Base-by-base conservation (phyloP, 306 rosid species). In the Herpetospermum pedunculosum region DNA sequence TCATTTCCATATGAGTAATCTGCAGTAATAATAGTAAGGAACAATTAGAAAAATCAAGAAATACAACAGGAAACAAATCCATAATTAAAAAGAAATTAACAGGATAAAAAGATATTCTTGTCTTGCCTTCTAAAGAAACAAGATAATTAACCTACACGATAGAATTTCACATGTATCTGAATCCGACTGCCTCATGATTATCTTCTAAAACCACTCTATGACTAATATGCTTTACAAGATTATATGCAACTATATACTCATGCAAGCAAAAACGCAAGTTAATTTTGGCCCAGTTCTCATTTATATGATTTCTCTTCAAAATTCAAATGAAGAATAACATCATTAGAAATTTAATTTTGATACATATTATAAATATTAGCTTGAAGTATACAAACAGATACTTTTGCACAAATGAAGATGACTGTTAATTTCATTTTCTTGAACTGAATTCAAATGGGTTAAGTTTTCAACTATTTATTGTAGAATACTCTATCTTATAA, bases 1-100 rank as follows among this genome's bases (percentile, higher is more conserved):
- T 94, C 98, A 93, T 93, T 86, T 93, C 98, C 98, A 94, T 91
- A 84, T 94, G 97, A 77, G 94, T 86, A 57, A 94, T 94, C 98
- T 94, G 92, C 87, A 85, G 67, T n/a, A 59, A 41, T n/a, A n/a
- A 18, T 71, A 19, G 59, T 32, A 80, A 47, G 32, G 37, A 75
- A 40, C 65, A 73, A 37, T 25, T 6, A 23, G 73, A 48, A 60
- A 64, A 70, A 68, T 37, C 5, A 28, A 57, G 46, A 52, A 75
- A 47, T 49, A 60, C 72, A 25, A 72, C 43, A 60, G 54, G 49
- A 77, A 47, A 80, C 60, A 73, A 80, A 62, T 34, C 44, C 25
- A 8, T 34, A 18, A 34, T 14, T 16, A 62, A 62, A 8, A 60
- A 35, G 6, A 16, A 60, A 34, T 18, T 14, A 34, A 58, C 65